Evolutionary conservation across 345 rosid genomes (phyloP).

Genomic region (Streptanthus diversifolius): DNA sequence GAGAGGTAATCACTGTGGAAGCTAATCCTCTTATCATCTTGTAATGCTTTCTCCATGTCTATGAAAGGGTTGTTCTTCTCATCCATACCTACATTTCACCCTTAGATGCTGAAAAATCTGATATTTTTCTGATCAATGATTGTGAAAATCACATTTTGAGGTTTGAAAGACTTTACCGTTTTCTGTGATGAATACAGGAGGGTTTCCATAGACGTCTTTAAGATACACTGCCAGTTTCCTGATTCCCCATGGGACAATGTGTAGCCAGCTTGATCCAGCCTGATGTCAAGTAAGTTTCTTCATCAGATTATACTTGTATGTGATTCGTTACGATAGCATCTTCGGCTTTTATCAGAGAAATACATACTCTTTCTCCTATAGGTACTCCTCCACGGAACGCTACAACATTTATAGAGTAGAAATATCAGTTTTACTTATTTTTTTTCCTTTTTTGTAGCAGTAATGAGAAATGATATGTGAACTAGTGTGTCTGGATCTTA

Average conservation of each 20-base stretch:
- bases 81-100: slow-evolving; percentile 57
- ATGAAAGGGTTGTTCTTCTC: slow-evolving; percentile 61
- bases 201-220: slow-evolving; percentile 71
- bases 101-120: background rate
- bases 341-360: background rate
- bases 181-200: slow-evolving; percentile 69
- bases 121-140: background rate
- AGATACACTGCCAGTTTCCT: slow-evolving; percentile 54
- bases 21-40: slow-evolving; percentile 73
- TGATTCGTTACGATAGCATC: too few relatives aligned
- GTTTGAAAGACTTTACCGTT: slow-evolving; percentile 45
- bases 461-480: background rate
- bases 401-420: slow-evolving; percentile 27
- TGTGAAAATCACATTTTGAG: background rate
- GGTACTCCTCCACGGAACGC: slow-evolving; percentile 66
- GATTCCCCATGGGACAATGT: slow-evolving; percentile 88
- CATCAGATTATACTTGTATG: too few relatives aligned
- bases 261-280: slow-evolving; percentile 95
- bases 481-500: slow-evolving; percentile 11
- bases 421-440: slow-evolving; percentile 9
- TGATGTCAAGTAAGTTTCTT: slow-evolving; percentile 38
- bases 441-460: background rate
- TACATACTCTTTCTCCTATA: slow-evolving; percentile 80
- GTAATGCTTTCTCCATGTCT: slow-evolving; percentile 49
- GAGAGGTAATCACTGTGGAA: slow-evolving; percentile 84